Evolutionary conservation across 495 filamentous ascomycete species (phyloP).

Genomic region (Clavariopsis aquatica): DNA sequence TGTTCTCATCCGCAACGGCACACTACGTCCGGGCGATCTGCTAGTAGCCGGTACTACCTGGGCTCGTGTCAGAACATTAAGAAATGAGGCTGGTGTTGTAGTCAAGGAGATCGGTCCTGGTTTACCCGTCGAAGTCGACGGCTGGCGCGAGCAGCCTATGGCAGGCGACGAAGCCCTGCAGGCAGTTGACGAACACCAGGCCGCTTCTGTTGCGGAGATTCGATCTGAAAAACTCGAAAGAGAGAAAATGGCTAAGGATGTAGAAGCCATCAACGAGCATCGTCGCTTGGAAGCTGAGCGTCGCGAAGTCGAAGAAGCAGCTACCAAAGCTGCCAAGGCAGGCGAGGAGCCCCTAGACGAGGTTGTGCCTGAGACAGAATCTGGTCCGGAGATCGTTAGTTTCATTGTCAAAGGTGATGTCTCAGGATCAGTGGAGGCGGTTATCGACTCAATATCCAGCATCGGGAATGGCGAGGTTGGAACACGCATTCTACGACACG

Average conservation of each 20-base stretch:
- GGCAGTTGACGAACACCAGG: slow-evolving; percentile 72
- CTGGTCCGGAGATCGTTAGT: slow-evolving; percentile 64
- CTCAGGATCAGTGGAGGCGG: slow-evolving; percentile 87
- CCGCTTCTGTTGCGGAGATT: slow-evolving; percentile 77
- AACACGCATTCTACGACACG: slow-evolving; percentile 72
- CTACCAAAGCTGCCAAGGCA: slow-evolving; percentile 33
- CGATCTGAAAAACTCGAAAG: slow-evolving; percentile 66
- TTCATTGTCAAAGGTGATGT: slow-evolving; percentile 94
- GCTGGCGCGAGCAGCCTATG: slow-evolving; percentile 88
- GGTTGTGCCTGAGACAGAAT: slow-evolving; percentile 32
- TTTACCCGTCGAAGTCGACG: slow-evolving; percentile 86
- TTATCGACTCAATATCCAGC: slow-evolving; percentile 68
- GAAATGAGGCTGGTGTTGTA: slow-evolving; percentile 78
- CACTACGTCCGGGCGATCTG: slow-evolving; percentile 75
- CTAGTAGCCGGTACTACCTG: slow-evolving; percentile 86
- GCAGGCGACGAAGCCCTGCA: slow-evolving; percentile 89
- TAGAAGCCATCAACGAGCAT: slow-evolving; percentile 72
- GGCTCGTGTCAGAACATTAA: slow-evolving; percentile 76
- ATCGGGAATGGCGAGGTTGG: slow-evolving; percentile 82
- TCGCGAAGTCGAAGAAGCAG: slow-evolving; percentile 52
- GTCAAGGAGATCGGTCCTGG: slow-evolving; percentile 79
- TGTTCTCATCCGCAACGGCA: slow-evolving; percentile 83
- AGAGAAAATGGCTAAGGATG: slow-evolving; percentile 63
- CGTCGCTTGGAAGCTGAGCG: slow-evolving; percentile 64
- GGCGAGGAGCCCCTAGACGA: slow-evolving; percentile 33